These are phyloP conservation scores for Syzygium aqueum DNA, from an alignment of 345 rosid genomes.

Conservation along the genomic window DNA sequence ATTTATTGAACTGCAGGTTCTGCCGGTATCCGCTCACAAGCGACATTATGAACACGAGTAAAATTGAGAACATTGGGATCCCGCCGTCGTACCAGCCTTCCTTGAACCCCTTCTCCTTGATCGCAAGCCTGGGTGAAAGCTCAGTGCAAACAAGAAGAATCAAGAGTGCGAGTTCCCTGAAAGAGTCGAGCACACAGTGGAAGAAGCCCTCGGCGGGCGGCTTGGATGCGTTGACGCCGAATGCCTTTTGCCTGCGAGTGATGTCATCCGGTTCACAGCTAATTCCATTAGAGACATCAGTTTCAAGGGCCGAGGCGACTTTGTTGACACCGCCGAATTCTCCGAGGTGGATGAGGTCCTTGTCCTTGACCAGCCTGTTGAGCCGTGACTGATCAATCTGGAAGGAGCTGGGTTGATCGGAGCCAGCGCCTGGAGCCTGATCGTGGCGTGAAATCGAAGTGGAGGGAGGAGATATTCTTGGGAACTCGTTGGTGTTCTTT, in stretches of 20 bases:
- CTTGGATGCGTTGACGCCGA: constrained; percentile 56
- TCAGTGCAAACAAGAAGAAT: constrained; percentile 47
- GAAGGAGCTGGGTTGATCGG: constrained; percentile 22
- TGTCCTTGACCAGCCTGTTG: constrained; percentile 31
- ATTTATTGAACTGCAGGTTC: constrained; percentile 40
- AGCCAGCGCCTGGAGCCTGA: constrained; percentile 36
- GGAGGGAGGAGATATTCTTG: not conserved
- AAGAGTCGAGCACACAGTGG: constrained; percentile 33
- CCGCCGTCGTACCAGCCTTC: constrained; percentile 77
- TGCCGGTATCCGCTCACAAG: constrained; percentile 42
- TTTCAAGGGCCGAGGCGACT: constrained; percentile 25
- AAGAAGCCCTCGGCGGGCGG: constrained; percentile 41
- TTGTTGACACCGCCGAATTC: constrained; percentile 33
- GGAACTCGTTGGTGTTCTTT: not conserved
- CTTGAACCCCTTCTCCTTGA: constrained; percentile 41
- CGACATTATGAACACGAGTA: constrained; percentile 40
- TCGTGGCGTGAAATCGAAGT: constrained; percentile 7
- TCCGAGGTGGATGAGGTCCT: constrained; percentile 17
- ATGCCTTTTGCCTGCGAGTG: constrained; percentile 25
- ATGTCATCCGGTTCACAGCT: constrained; percentile 16
- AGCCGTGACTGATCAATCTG: constrained; percentile 15
- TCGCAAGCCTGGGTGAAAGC: constrained; percentile 50
- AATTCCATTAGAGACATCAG: constrained; percentile 28
- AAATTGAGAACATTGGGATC: constrained; percentile 44
- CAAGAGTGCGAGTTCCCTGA: constrained; percentile 33